Base-by-base conservation (phyloP, 2,329 filamentous ascomycete species). In the Diaporthe humulicola region DNA sequence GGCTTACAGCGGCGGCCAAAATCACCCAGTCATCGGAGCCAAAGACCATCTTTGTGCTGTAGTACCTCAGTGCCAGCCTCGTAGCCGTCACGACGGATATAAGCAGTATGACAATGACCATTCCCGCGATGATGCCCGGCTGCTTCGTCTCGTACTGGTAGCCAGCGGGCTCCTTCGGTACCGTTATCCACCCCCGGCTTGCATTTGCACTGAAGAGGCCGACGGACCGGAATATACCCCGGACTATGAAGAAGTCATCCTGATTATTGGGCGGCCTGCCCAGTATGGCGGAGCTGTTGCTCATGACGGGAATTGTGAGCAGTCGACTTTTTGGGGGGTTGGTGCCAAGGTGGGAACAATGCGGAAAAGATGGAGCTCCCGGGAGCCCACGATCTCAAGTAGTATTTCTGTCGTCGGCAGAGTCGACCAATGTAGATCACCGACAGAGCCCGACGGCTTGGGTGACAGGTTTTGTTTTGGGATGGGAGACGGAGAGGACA, bases 1-100 rank as follows among this genome's bases (percentile, higher is more conserved):
- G 58, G 15, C 81, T 70, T 76, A 82, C 79, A 42, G 79, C 80
- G 22, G 81, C 83, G n/a, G 79, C 79, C 28, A 82, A 77, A 40
- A 83, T 81, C 3, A 80, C 77, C 73, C 78, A 80, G 64, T 84
- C 83, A 74, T 84, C 83, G 33, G 76, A 73, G 4, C 82, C 83
- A n/a, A 82, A 80, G 36, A 78, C 72, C 67, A 83, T 75, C 15
- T 79, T 66, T 38, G 74, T 56, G 17, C 79, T 75, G 52, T 80
- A 79, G 8, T 78, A 56, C 33, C 82, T 77, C 54, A 82, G 70
- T 14, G 73, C 71, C 33, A 84, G 75, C 36, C 83, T 79, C 12
- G 79, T 71, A 8, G 73, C 74, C 0, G 83, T 84, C 33, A 82
- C 76, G 9, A 78, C 50, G 17, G 79, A 71, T 73, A 83, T 81